Evolutionary conservation across 345 rosid species (phyloP), one percentile per base, ranked within the genome.

Genomic region (Euphorbia peplus): DNA sequence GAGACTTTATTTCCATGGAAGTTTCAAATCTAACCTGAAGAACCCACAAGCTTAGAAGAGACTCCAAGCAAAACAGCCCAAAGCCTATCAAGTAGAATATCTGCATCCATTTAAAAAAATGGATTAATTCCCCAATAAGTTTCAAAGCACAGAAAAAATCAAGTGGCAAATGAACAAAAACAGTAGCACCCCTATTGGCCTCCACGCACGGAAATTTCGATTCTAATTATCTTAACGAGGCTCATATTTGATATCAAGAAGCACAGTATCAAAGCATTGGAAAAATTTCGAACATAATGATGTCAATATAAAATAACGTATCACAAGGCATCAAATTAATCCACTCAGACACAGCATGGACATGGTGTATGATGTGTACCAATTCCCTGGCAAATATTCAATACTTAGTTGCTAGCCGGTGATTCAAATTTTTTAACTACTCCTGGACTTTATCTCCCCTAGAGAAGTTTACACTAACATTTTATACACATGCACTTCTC

Each of bases 21-120:
- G 14, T 8, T 28, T 64, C 10, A 48, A 54, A 39, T 66, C 79
- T 76, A 64, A 92, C 99, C 95, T 95, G 99, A 70, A 95, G 85
- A 74, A 95, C 99, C 98, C 98, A 95, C 68, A 92, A 78, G 81
- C 99, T 95, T 63, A 95, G 81, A 63, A 95, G 83, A 10, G 92
- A 75, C 81, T 95, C 99, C 65, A 92, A 77, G 84, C 95, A 89
- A 73, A 95, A 95, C 69, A 95, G 80, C 67, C 83, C 98, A 19
- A 92, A 90, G 24, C 99, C 99, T 70, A 95, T 72, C 44, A 92
- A 80, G 84, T 85, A 95, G 81, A 95, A 95, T 60, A 95, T 86
- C 98, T 92, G 96, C 83, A 73, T 3, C 22, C 41, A 53, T 48
- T 66, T 76, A 47, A 47, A 61, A 13, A 78, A 32, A 32, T 32